These are phyloP conservation scores for Calonectria pauciramosa DNA, from an alignment of 2,329 filamentous ascomycete genomes.

Conservation along the genomic window DNA sequence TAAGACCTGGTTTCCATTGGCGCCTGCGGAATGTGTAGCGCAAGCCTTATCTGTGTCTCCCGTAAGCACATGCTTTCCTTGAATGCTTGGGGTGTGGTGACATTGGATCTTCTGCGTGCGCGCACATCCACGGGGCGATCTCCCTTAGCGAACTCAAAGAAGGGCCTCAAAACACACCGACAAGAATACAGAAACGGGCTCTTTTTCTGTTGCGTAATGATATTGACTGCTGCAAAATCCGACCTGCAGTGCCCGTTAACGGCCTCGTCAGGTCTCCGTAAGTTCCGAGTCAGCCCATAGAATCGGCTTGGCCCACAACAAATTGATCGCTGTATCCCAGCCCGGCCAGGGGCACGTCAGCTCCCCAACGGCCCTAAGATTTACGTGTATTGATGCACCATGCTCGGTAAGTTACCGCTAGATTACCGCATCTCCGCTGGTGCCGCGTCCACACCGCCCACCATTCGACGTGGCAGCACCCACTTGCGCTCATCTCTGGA, in stretches of 20 bases:
- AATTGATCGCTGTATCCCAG: conserved; percentile 15
- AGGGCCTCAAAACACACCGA: conserved; percentile 12
- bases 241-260: conserved; percentile 6
- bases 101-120: neutral
- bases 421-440: conserved; percentile 44
- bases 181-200: neutral
- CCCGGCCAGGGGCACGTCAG: conserved; percentile 11
- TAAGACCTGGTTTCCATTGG: neutral
- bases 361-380: conserved; percentile 23
- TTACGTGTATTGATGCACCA: conserved; percentile 15
- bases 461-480: conserved; percentile 19
- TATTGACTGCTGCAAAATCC: conserved; percentile 1
- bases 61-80: neutral
- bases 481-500: conserved; percentile 17
- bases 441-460: conserved; percentile 36
- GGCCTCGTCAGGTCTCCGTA: conserved; percentile 8
- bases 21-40: neutral
- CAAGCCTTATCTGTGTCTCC: neutral
- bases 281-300: conserved; percentile 28
- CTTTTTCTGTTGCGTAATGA: neutral
- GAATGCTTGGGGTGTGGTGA: neutral
- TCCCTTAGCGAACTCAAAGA: conserved; percentile 3
- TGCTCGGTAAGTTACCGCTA: conserved; percentile 31
- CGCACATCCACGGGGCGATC: neutral
- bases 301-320: conserved; percentile 15